Percentiles rank a stretch among this genome's conserved stretches.
Evolutionary conservation across 2,329 filamentous ascomycete species (phyloP).

Genomic region (Pseudocercospora cruenta): DNA sequence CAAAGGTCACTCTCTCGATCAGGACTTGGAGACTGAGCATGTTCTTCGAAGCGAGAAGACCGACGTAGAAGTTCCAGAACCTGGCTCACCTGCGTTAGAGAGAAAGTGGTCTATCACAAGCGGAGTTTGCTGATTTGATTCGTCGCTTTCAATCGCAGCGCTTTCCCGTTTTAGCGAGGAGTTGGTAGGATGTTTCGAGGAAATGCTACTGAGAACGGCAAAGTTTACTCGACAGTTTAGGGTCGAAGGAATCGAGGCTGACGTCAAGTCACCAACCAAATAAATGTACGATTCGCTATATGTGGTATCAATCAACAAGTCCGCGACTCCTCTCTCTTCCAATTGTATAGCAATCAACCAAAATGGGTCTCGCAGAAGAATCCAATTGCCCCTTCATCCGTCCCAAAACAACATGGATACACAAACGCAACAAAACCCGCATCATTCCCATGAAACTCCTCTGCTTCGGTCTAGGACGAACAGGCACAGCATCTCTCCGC

Average conservation of each 20-base stretch:
- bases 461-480: conserved; percentile 10
- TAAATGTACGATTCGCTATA: not conserved
- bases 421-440: conserved; percentile 3
- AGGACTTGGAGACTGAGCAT: conserved; percentile 21
- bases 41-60: conserved; percentile 8
- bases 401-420: conserved; percentile 7
- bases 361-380: conserved; percentile 12
- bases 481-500: conserved; percentile 9
- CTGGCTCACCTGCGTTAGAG: not conserved
- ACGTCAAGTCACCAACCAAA: not conserved
- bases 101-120: not conserved
- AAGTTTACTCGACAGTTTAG: not conserved
- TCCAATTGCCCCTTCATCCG: conserved; percentile 4
- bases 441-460: conserved; percentile 4
- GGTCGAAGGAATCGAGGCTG: not conserved
- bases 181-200: not conserved
- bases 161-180: not conserved
- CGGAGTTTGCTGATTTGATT: not conserved
- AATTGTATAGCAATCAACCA: not conserved
- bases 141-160: not conserved
- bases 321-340: not conserved
- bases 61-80: not conserved
- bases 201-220: not conserved
- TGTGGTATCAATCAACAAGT: not conserved
- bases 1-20: conserved; percentile 24